Conservation (phyloP, 2,329 filamentous ascomycete species). For the Sclerotinia sclerotiorum region DNA sequence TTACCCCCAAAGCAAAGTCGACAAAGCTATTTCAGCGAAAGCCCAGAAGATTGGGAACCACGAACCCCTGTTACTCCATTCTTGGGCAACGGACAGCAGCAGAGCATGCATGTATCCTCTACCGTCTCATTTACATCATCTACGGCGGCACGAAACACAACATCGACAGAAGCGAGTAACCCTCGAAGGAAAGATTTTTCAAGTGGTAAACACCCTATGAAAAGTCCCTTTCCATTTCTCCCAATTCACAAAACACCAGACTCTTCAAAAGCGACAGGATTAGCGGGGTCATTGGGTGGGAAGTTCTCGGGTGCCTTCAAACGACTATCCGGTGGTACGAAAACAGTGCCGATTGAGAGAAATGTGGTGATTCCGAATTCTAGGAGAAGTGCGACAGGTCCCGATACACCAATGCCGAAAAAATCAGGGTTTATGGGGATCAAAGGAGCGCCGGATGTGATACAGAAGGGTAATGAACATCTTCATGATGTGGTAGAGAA, state of each 20-base stretch:
- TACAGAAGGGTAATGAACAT: constrained; percentile 28
- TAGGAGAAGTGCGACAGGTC: constrained; percentile 26
- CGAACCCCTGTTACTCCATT: neutral
- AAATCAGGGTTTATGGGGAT: constrained; percentile 28
- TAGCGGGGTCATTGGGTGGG: constrained; percentile 10
- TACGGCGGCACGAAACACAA: neutral
- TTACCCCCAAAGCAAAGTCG: constrained; percentile 12
- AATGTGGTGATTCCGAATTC: constrained; percentile 23
- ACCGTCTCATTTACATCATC: constrained; percentile 8
- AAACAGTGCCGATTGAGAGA: neutral
- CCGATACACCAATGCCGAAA: constrained; percentile 29
- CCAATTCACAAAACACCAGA: constrained; percentile 14
- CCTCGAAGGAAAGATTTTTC: constrained; percentile 23
- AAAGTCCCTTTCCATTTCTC: constrained; percentile 31
- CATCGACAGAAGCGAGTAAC: neutral
- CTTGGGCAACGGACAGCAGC: neutral
- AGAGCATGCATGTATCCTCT: neutral
- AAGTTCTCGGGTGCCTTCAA: constrained; percentile 28
- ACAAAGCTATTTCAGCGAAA: constrained; percentile 15
- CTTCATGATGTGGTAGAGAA: constrained; percentile 29
- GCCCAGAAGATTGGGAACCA: neutral
- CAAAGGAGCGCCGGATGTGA: constrained; percentile 16
- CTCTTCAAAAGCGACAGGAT: neutral
- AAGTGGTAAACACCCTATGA: constrained; percentile 28
- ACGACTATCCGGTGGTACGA: constrained; percentile 20